Conservation (phyloP, 371 early-diverging fungal species). For the Coemansia sp. region DNA sequence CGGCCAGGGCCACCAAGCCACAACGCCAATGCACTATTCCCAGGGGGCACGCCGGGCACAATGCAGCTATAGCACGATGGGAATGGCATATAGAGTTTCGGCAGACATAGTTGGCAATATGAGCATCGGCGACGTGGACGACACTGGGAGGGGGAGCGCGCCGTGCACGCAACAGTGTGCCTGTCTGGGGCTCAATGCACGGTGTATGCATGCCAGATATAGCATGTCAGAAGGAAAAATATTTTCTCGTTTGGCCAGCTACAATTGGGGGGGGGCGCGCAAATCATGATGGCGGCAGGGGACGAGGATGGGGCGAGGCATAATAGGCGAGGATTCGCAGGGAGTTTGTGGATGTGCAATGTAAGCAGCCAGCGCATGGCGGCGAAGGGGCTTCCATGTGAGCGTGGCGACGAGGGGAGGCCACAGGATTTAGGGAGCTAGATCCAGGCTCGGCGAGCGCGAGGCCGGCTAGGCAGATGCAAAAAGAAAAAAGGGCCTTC, state of each 20-base stretch:
- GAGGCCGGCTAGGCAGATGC: neutral
- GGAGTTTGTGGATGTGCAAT: no score
- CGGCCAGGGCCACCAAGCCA: constrained; percentile 7
- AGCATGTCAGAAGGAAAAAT: constrained; percentile 7
- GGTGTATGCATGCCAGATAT: constrained; percentile 15
- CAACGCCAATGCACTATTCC: constrained; percentile 5
- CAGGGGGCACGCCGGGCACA: neutral
- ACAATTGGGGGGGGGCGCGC: constrained; percentile 8
- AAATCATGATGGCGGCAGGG: neutral
- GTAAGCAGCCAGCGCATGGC: no score
- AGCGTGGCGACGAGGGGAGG: no score
- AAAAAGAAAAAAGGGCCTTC: neutral
- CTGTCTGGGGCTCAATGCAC: neutral
- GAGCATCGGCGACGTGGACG: neutral
- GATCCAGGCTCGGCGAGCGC: neutral
- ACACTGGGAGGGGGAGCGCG: neutral
- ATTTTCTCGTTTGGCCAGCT: neutral
- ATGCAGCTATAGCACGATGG: constrained; percentile 4
- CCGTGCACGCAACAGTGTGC: neutral
- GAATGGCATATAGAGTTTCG: constrained; percentile 1
- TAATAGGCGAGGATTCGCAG: no score
- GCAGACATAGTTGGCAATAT: constrained; percentile 8
- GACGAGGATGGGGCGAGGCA: neutral
- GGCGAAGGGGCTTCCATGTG: no score
- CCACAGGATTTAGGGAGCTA: neutral